phyloP scores from a whole-genome alignment of 2,329 filamentous ascomycete species.

The Dactylellina sp. region DNA sequence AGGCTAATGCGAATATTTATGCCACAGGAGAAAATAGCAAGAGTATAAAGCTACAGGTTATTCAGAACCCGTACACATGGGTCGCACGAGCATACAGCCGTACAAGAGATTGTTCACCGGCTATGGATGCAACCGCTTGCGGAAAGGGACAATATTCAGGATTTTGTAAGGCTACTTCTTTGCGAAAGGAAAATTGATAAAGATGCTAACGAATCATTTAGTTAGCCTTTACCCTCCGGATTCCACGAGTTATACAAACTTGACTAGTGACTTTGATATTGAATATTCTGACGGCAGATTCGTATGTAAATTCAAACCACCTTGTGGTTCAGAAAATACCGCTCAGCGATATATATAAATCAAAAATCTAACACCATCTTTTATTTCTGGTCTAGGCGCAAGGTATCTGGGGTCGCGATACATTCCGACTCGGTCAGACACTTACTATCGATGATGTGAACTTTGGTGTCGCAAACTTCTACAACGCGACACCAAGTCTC shows the following conservation, averaged over 20 bases:
- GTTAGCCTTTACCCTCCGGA: slow-evolving; percentile 26
- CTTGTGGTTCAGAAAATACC: too few relatives aligned
- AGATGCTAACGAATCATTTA: not conserved
- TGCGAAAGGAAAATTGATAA: not conserved
- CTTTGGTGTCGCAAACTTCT: slow-evolving; percentile 28
- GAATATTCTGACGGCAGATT: slow-evolving; percentile 26
- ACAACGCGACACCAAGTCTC: slow-evolving; percentile 25
- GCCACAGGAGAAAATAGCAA: slow-evolving; percentile 22
- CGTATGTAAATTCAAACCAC: slow-evolving; percentile 7
- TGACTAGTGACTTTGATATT: slow-evolving; percentile 23
- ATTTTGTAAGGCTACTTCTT: slow-evolving; percentile 11
- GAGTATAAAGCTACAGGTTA: slow-evolving; percentile 19
- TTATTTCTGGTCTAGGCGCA: slow-evolving; percentile 5
- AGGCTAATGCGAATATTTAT: not conserved
- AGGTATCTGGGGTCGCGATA: slow-evolving; percentile 29
- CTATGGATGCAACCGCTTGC: not conserved
- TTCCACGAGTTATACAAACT: slow-evolving; percentile 18
- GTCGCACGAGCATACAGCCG: slow-evolving; percentile 28
- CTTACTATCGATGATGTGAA: slow-evolving; percentile 28
- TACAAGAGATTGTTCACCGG: slow-evolving; percentile 16
- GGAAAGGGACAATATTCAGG: slow-evolving; percentile 9
- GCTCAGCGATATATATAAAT: not conserved
- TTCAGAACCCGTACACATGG: slow-evolving; percentile 33
- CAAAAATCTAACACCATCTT: not conserved
- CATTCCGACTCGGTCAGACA: slow-evolving; percentile 31